These are phyloP conservation scores for Chlamydomonas sphaeroides DNA, from an alignment of 139 green algal species.

Conservation along the genomic window DNA sequence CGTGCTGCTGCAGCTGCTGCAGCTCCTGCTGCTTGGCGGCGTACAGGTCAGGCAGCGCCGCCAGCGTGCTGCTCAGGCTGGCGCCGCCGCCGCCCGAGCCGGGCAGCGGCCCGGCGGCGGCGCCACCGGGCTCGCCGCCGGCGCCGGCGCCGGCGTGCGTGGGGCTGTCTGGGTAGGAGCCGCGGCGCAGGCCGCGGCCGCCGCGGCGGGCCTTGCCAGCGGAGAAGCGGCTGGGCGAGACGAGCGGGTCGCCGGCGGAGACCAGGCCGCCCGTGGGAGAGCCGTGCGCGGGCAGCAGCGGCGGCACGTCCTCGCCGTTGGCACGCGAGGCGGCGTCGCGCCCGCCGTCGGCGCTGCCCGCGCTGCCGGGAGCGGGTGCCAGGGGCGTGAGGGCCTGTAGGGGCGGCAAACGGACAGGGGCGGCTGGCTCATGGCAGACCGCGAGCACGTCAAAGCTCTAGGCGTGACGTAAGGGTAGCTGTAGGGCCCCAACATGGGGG, in stretches of 20 bases:
- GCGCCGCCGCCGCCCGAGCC: neutral
- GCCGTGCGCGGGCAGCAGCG: neutral
- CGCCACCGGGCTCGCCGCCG: no score
- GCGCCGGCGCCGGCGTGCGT: neutral
- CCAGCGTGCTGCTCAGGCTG: neutral
- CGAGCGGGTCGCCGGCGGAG: slow-evolving; percentile 37
- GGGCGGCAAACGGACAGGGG: no score
- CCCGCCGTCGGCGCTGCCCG: neutral
- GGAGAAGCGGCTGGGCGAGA: slow-evolving; percentile 39
- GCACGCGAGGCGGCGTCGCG: neutral
- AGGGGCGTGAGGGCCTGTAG: no score
- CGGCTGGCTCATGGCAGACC: no score
- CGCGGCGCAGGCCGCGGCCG: neutral
- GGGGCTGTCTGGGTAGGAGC: neutral
- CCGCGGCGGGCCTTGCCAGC: neutral
- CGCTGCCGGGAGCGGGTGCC: neutral
- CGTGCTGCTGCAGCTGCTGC: no score
- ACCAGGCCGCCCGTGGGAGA: slow-evolving; percentile 35
- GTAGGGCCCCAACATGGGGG: neutral
- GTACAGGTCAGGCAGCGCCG: slow-evolving; percentile 1
- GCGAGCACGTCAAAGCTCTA: no score
- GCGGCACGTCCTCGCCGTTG: neutral
- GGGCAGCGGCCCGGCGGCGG: no score
- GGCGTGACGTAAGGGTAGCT: no score
- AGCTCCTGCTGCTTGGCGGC: no score